Evolutionary conservation across 768 basidiomycete species (phyloP).

Genomic region (Cystofilobasidium bisporidii): DNA sequence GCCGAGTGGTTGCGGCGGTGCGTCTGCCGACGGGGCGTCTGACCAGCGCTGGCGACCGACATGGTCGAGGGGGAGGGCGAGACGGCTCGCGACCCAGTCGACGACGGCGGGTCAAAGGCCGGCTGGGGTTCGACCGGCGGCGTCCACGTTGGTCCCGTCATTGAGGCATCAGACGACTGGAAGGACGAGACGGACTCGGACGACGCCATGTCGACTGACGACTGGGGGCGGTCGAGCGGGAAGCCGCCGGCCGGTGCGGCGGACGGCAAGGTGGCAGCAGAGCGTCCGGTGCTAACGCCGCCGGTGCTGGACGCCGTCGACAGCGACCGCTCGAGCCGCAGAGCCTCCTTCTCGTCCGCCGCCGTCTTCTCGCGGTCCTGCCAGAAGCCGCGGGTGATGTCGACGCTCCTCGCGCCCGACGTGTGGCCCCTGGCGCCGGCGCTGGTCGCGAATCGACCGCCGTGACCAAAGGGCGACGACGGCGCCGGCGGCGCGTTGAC

Average conservation of each 20-base stretch:
- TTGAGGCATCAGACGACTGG: slow-evolving; percentile 10
- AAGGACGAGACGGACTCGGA: slow-evolving; percentile 15
- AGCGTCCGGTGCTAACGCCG: neutral
- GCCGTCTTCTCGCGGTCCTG: slow-evolving; percentile 21
- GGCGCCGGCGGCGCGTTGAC: neutral
- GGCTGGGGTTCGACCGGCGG: slow-evolving; percentile 6
- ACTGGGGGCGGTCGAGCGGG: too few relatives aligned
- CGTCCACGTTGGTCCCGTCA: slow-evolving; percentile 13
- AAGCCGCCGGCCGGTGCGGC: too few relatives aligned
- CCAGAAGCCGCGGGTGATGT: slow-evolving; percentile 27
- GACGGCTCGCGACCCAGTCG: neutral
- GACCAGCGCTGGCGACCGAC: neutral
- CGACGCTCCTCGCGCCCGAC: slow-evolving; percentile 24
- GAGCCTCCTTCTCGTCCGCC: neutral
- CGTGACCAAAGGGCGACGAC: neutral
- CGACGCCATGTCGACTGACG: neutral
- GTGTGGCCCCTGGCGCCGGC: slow-evolving; percentile 17
- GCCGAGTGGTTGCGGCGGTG: slow-evolving; percentile 23
- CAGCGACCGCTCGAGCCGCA: neutral
- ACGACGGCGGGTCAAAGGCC: neutral
- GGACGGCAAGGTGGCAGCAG: neutral
- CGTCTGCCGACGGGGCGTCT: neutral
- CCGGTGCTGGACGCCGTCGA: neutral
- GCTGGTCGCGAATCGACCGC: slow-evolving; percentile 4
- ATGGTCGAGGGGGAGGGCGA: slow-evolving; percentile 7